Conservation (phyloP, 2,329 filamentous ascomycete species). For the Dactylellina haptotyla region DNA sequence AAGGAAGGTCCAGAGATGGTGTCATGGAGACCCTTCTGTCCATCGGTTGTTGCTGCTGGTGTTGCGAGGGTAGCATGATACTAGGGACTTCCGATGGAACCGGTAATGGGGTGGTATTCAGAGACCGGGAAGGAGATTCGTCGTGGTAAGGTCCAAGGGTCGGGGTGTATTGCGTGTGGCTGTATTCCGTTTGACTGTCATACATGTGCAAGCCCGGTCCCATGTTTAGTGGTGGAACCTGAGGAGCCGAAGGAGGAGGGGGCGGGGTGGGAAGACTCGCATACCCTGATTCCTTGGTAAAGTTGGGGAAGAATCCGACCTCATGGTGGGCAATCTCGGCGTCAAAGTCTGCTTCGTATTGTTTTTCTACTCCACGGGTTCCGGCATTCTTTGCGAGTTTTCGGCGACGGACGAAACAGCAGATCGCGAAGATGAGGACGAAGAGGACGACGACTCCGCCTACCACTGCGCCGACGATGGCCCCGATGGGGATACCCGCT, state of each 20-base stretch:
- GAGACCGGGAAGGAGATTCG: constrained; percentile 38
- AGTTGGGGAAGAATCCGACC: constrained; percentile 42
- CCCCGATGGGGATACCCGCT: constrained; percentile 59
- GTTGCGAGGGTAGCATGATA: constrained; percentile 11
- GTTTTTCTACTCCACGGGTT: constrained; percentile 31
- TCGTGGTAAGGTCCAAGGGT: constrained; percentile 34
- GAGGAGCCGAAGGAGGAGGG: constrained; percentile 20
- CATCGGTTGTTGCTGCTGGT: constrained; percentile 11
- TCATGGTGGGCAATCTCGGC: constrained; percentile 42
- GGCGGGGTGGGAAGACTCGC: constrained; percentile 42
- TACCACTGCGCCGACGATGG: constrained; percentile 65
- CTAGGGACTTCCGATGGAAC: constrained; percentile 8
- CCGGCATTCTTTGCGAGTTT: constrained; percentile 17
- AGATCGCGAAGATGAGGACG: constrained; percentile 62
- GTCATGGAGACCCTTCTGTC: constrained; percentile 31
- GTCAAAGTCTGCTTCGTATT: constrained; percentile 48
- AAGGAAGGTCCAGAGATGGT: constrained; percentile 31
- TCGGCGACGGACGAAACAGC: constrained; percentile 63
- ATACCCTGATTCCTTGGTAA: constrained; percentile 52
- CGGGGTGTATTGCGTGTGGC: constrained; percentile 41
- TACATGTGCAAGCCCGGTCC: constrained; percentile 12
- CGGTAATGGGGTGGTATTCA: constrained; percentile 34
- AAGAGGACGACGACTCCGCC: constrained; percentile 64
- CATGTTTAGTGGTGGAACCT: constrained; percentile 24
- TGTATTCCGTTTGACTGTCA: constrained; percentile 45